Percentiles rank a stretch among this genome's conserved stretches.
These are phyloP conservation scores for Leccinum subtestaceum DNA, from an alignment of 768 basidiomycete genomes.

Conservation along the genomic window DNA sequence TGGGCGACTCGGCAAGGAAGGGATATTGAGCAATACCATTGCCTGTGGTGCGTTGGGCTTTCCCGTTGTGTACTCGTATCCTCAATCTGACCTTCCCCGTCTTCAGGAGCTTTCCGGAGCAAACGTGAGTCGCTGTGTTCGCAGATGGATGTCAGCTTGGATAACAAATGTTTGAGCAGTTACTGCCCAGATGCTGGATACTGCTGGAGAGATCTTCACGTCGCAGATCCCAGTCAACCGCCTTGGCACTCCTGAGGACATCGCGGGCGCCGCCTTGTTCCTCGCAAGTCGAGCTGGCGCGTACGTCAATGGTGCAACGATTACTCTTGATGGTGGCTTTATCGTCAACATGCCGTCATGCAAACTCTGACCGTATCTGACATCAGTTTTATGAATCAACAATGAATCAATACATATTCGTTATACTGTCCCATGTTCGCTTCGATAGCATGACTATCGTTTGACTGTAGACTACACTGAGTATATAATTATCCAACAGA, in stretches of 20 bases:
- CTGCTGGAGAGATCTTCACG: slow-evolving; percentile 42
- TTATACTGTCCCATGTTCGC: background rate
- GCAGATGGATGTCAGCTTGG: background rate
- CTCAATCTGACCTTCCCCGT: background rate
- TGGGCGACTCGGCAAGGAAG: slow-evolving; percentile 51
- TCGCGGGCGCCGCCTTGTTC: slow-evolving; percentile 61
- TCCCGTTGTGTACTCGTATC: background rate
- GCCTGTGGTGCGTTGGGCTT: slow-evolving; percentile 47
- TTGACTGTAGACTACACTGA: slow-evolving; percentile 6
- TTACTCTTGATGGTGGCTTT: slow-evolving; percentile 59
- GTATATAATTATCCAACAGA: slow-evolving; percentile 2
- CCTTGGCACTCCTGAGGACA: slow-evolving; percentile 62
- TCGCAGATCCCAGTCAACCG: slow-evolving; percentile 46
- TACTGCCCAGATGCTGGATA: slow-evolving; percentile 52
- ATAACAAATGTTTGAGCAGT: slow-evolving; percentile 33
- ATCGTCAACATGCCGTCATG: slow-evolving; percentile 40
- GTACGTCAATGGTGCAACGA: slow-evolving; percentile 63
- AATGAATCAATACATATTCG: background rate
- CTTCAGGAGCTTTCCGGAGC: slow-evolving; percentile 39
- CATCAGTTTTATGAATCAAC: background rate
- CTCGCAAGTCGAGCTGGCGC: slow-evolving; percentile 57
- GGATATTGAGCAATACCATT: slow-evolving; percentile 61
- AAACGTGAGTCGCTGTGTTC: slow-evolving; percentile 33
- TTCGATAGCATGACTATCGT: background rate
- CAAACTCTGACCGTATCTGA: slow-evolving; percentile 28